A percentile compares a stretch with the other conserved stretches of the same genome.
Conservation (phyloP, 495 filamentous ascomycete genomes). For the Cercophora sp. region DNA sequence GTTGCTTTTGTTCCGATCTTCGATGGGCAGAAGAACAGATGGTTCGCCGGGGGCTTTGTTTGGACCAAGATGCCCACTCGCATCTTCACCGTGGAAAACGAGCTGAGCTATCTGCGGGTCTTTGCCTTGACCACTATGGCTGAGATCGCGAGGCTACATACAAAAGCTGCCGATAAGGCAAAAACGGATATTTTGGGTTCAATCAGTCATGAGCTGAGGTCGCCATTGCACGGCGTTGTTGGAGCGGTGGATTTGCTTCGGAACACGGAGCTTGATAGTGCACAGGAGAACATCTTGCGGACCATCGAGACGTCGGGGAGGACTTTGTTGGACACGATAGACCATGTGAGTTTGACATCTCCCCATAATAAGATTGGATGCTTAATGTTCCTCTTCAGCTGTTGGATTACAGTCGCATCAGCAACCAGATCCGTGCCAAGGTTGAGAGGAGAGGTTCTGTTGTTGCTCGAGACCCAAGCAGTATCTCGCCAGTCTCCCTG, state of each 20-base stretch:
- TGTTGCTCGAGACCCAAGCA: background rate
- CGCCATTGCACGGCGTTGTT: slow-evolving; percentile 72
- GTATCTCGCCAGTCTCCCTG: background rate
- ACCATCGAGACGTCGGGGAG: slow-evolving; percentile 69
- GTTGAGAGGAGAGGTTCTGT: slow-evolving; percentile 9
- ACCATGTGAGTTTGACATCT: slow-evolving; percentile 50
- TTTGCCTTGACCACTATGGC: slow-evolving; percentile 58
- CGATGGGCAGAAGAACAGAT: slow-evolving; percentile 59
- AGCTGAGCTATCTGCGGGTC: slow-evolving; percentile 40
- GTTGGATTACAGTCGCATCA: slow-evolving; percentile 68
- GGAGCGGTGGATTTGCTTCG: slow-evolving; percentile 65
- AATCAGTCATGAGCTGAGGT: slow-evolving; percentile 72
- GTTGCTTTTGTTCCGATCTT: slow-evolving; percentile 60
- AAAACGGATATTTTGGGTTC: slow-evolving; percentile 69
- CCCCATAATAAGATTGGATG: slow-evolving; percentile 5
- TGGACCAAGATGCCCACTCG: slow-evolving; percentile 51
- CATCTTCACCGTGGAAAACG: slow-evolving; percentile 44
- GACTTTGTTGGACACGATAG: slow-evolving; percentile 73
- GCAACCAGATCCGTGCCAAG: slow-evolving; percentile 33
- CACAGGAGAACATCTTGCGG: slow-evolving; percentile 59
- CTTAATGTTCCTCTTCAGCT: slow-evolving; percentile 13
- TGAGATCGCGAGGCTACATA: slow-evolving; percentile 48
- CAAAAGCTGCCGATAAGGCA: slow-evolving; percentile 36
- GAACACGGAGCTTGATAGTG: slow-evolving; percentile 48
- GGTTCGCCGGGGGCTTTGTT: slow-evolving; percentile 65